Base-by-base conservation (phyloP, 2,329 filamentous ascomycete species). In the Clarireedia homoeocarpa region DNA sequence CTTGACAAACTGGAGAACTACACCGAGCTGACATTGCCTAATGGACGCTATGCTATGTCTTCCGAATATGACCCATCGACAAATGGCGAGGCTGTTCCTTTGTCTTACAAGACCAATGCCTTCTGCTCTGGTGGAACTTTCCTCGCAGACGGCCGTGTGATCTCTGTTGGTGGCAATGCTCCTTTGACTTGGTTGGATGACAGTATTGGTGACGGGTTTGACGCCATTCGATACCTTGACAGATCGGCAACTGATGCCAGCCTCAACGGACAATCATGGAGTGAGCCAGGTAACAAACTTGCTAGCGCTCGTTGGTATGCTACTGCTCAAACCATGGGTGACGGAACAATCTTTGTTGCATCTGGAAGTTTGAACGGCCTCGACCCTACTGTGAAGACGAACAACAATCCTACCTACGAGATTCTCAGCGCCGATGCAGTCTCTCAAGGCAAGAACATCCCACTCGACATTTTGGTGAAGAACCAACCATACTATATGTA, bases 401-500 rank as follows among this genome's bases (percentile, higher is more conserved):
- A 84, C 71, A 84, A 84, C 71, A 84, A 84, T 63, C 81, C 81
- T 2, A 84, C 81, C 2, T 84, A 82, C 65, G 81, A 84, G 64
- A 75, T 83, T 26, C 70, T 84, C n/a, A 75, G 77, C 56, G 59
- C 69, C 27, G 63, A 73, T 44, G 81, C 77, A 56, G 66, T 74
- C 45, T 72, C 75, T 3, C 68, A 71, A 47, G 79, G 78, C 48
- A 65, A 69, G 17, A 81, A 72, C 63, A 72, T 75, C 45, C 67
- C 69, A 7, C 74, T 83, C 72, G 74, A 78, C 4, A 79, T 84
- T 39, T 70, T 84, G 24, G 72, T 70, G 54, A 75, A 76, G 65
- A 81, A 80, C 61, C 78, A 83, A 66, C 81, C 81, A 14, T 83
- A 84, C 70, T 83, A 81, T 69, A 82, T 82, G 80, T 84, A 83